These are phyloP conservation scores for Plasmodium vinckei DNA, from an alignment of 169 alveolate species.

Conservation along the genomic window DNA sequence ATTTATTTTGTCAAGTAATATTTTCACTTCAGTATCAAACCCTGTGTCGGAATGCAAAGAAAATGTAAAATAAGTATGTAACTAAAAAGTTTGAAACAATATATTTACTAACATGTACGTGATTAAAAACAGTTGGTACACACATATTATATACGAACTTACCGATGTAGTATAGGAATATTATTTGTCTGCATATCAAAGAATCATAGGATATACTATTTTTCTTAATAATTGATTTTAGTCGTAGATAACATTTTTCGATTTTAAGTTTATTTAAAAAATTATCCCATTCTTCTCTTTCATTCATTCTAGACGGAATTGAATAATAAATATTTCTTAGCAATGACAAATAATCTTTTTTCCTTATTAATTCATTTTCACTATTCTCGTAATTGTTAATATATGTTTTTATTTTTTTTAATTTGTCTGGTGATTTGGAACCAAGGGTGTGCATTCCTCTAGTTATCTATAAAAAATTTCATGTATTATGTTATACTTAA, in stretches of 20 bases:
- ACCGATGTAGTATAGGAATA: constrained; percentile 68
- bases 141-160: not conserved
- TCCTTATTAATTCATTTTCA: constrained; percentile 1
- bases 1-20: constrained; percentile 16
- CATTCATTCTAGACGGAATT: constrained; percentile 71
- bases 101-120: not conserved
- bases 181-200: constrained; percentile 51
- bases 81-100: not conserved
- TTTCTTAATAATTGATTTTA: constrained; percentile 21
- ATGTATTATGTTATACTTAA: not conserved
- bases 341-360: constrained; percentile 34
- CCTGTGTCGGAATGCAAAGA: constrained; percentile 11
- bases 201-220: constrained; percentile 5
- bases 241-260: constrained; percentile 22
- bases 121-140: not conserved
- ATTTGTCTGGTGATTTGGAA: constrained; percentile 15
- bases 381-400: constrained; percentile 49
- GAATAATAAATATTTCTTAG: constrained; percentile 58
- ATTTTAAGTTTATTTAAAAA: constrained; percentile 40
- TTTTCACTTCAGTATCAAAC: constrained; percentile 25
- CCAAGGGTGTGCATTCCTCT: constrained; percentile 25
- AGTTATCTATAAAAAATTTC: constrained; percentile 3
- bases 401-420: constrained; percentile 44
- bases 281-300: constrained; percentile 33
- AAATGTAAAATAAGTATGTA: not conserved